These are phyloP conservation scores for Hyaloscypha hepaticicola DNA, from an alignment of 495 filamentous ascomycete genomes.

Conservation along the genomic window DNA sequence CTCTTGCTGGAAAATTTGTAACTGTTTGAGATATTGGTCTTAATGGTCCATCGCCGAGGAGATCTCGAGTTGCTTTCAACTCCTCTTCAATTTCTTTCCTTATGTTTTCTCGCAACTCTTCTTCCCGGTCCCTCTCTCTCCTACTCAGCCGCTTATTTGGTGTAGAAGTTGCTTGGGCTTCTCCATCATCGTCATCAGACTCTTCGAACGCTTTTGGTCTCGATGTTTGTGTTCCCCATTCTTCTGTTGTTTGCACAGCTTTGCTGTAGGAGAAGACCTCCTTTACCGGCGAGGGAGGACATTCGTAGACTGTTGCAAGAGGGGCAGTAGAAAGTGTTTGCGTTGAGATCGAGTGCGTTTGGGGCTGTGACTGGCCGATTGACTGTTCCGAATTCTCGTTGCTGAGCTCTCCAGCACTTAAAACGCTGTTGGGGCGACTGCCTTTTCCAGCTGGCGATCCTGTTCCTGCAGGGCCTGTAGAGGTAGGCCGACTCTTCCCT, in stretches of 20 bases:
- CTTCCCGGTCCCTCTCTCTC: constrained; percentile 75
- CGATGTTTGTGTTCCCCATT: constrained; percentile 53
- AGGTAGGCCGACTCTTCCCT: constrained; percentile 65
- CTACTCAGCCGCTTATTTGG: constrained; percentile 69
- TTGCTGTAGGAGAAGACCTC: constrained; percentile 94
- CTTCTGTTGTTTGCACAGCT: constrained; percentile 79
- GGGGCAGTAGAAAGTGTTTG: constrained; percentile 70
- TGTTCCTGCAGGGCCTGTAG: constrained; percentile 62
- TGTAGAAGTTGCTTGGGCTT: constrained; percentile 36
- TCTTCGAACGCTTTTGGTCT: constrained; percentile 54
- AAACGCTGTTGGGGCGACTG: constrained; percentile 80
- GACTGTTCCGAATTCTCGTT: constrained; percentile 62
- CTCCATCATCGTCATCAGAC: constrained; percentile 44
- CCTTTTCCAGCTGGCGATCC: constrained; percentile 62
- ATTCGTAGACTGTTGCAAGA: constrained; percentile 72
- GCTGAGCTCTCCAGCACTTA: constrained; percentile 73
- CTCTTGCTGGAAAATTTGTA: constrained; percentile 73
- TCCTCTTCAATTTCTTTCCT: constrained; percentile 92
- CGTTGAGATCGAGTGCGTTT: constrained; percentile 47
- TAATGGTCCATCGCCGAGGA: constrained; percentile 50
- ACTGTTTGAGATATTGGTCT: constrained; percentile 41
- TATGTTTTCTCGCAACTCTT: constrained; percentile 82
- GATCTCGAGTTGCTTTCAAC: constrained; percentile 63
- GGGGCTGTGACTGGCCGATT: constrained; percentile 36
- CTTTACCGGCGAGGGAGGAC: constrained; percentile 65